These are phyloP conservation scores for Vitis cinerea DNA, from an alignment of 164 flowering plant species.

Conservation along the genomic window DNA sequence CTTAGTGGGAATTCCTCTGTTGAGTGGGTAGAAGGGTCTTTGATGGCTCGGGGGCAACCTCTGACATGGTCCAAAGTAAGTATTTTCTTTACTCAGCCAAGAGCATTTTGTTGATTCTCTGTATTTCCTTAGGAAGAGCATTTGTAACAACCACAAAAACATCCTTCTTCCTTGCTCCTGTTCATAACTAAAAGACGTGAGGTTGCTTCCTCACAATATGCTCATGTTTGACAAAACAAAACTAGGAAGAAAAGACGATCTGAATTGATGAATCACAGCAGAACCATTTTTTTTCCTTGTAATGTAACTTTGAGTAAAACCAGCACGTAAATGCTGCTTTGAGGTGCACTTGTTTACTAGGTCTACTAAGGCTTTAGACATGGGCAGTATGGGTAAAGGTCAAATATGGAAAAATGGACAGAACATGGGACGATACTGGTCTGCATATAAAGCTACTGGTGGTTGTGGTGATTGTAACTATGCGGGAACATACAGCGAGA, in stretches of 20 bases:
- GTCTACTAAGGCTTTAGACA: conserved; percentile 45
- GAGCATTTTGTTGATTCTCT: not conserved
- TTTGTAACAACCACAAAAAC: too few species aligned
- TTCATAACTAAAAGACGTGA: too few species aligned
- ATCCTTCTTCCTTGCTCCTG: too few species aligned
- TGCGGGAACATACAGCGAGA: conserved; percentile 65
- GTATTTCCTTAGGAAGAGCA: not conserved
- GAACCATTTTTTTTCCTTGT: not conserved
- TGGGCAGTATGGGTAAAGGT: conserved; percentile 93
- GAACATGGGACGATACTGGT: conserved; percentile 91
- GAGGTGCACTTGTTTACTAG: too few species aligned
- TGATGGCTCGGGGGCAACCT: conserved; percentile 57
- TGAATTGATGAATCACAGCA: not conserved
- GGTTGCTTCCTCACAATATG: too few species aligned
- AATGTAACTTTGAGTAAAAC: not conserved
- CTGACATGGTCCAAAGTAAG: conserved; percentile 89
- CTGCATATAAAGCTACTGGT: conserved; percentile 81
- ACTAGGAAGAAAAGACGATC: too few species aligned
- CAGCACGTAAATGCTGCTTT: too few species aligned
- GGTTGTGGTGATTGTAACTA: conserved; percentile 62
- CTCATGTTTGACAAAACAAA: too few species aligned
- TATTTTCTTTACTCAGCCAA: conserved; percentile 5
- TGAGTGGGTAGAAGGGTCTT: conserved; percentile 70
- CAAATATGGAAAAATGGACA: conserved; percentile 92
- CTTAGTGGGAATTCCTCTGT: conserved; percentile 74